Evolutionary conservation across 129 eudicot species (phyloP), one percentile per base, ranked within the genome.

Genomic region (Lonicera japonica): DNA sequence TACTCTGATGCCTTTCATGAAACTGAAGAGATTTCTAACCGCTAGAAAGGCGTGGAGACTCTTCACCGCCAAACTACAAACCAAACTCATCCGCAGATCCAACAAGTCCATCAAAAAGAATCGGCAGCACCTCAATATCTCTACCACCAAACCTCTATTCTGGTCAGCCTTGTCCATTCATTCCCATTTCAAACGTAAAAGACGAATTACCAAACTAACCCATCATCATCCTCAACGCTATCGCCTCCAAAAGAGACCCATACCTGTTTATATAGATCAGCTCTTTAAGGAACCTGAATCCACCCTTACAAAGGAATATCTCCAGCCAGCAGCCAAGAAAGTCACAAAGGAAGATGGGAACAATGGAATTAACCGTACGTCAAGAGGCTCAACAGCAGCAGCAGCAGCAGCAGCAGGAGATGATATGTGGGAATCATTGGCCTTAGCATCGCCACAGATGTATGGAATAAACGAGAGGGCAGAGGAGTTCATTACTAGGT

Each of bases 361-460:
- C 1, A 12, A 15, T 3, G 51, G n/a, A 45, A 15, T 8, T 5
- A 45, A 45, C 14, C 14, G 3, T 10, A 45, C 17, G 15, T 36
- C 34, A 13, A 29, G 25, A 0, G 0, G 17, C 23, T 20, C 19
- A 40, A 41, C 41, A 13, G 66, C 10, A 34, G 70, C 22, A 34
- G 36, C 73, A 54, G 55, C 71, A 70, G 77, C 20, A n/a, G 23
- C 16, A 21, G 40, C 48, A 12, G 85, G 85, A 25, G 95, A 87
- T 75, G 91, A 87, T 20, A 71, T 87, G 90, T 87, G 95, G 95
- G 95, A 87, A 74, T 83, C 95, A 34, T 55, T 87, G 81, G 77
- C 55, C 7, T 29, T 87, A 61, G 83, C 78, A 23, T 80, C 95
- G n/a, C 72, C 92, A 0, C 88, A 81, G 40, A 76, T 88, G 96